Evolutionary conservation across 2,329 filamentous ascomycete genomes (phyloP), one percentile per base, ranked within the genome.

Genomic region (Colletotrichum lentis): DNA sequence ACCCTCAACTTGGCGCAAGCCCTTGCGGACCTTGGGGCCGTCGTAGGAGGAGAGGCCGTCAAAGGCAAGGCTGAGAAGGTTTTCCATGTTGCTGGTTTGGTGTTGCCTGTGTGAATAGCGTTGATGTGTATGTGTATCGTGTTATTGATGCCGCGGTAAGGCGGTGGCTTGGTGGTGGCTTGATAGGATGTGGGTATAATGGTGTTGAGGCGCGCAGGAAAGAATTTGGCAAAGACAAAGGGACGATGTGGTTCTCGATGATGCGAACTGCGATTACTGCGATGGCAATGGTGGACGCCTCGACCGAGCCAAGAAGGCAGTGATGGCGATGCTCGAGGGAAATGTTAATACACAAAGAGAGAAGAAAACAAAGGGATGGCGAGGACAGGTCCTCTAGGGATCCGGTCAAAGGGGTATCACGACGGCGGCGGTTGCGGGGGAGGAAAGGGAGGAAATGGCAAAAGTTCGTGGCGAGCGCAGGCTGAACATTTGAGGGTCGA

Each of bases 21-120:
- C 96, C 82, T 97, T 98, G 74, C 93, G 91, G 76, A 98, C 92
- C 82, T 97, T 97, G 77, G 86, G 85, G 66, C 90, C 90, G 74
- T 97, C 94, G 78, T 94, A 94, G 56, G 94, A 97, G 69, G 94
- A 96, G 72, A 97, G 90, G 80, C 97, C 97, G 83, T 97, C 94
- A 80, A 98, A 98, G 69, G 95, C 94, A 77, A 97, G 89, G 52
- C 93, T 96, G 64, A 98, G 85, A 35, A 98, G 87, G 60, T 92
- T 89, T 83, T 98, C 96, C 96, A 98, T 98, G 75, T 73, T 79
- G 75, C 63, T 69, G 57, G 55, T 55, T 70, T 69, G 49, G 49
- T 11, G 50, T 53, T 27, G 31, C 2, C 20, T n/a, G 50, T 35
- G 67, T 22, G 43, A 35, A n/a, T 41, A 31, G 10, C 27, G 61